These are phyloP conservation scores for Terfezia claveryi DNA, from an alignment of 495 filamentous ascomycete species.

Conservation along the genomic window DNA sequence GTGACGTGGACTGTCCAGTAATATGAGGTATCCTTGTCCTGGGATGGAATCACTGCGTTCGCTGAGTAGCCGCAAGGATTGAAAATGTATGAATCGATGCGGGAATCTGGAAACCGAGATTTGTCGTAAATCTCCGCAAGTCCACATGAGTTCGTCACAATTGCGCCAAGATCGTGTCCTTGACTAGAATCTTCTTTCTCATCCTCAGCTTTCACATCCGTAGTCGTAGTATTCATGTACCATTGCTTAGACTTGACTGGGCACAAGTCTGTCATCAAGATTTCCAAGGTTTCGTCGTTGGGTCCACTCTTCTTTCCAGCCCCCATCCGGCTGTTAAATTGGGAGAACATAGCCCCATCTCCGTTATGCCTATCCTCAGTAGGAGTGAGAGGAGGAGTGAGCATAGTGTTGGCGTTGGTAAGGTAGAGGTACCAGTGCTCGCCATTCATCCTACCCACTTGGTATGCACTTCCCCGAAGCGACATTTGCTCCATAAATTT, in stretches of 20 bases:
- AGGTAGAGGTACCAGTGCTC: conserved; percentile 99
- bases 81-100: conserved; percentile 91
- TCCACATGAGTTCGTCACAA: conserved; percentile 79
- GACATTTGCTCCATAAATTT: conserved; percentile 75
- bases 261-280: conserved; percentile 96
- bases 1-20: conserved; percentile 99
- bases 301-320: conserved; percentile 21
- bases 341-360: conserved; percentile 23
- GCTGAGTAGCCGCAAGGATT: conserved; percentile 94
- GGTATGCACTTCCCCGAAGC: conserved; percentile 83
- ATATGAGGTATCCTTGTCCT: conserved; percentile 41
- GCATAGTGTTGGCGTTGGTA: conserved; percentile 56
- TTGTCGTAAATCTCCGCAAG: conserved; percentile 76
- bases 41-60: conserved; percentile 83
- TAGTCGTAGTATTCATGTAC: conserved; percentile 32
- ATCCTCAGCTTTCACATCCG: conserved; percentile 28
- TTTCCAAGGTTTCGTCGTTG: conserved; percentile 80
- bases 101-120: conserved; percentile 71
- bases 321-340: conserved; percentile 19
- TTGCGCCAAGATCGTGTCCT: conserved; percentile 78
- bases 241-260: conserved; percentile 85
- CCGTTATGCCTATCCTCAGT: conserved; percentile 21
- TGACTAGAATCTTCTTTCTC: conserved; percentile 72
- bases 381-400: conserved; percentile 74
- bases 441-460: conserved; percentile 99